Base-by-base conservation (phyloP, 1,139 yeast species). In the Taphrina communis region DNA sequence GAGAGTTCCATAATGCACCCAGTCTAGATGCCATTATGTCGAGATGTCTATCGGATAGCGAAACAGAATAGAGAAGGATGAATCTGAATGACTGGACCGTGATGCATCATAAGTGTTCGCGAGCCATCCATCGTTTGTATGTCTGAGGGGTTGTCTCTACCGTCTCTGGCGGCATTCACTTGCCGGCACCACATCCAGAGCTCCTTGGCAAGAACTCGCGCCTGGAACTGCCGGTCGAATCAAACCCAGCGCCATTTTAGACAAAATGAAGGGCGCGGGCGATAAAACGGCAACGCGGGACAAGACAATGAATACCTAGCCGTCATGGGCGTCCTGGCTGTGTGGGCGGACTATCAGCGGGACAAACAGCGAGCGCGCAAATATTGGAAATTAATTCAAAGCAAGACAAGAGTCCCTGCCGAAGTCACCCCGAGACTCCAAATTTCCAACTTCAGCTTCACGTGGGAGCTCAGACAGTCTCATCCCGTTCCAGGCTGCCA, bases 1-100 rank as follows among this genome's bases (percentile, higher is more conserved):
- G 67, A 38, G 67, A 63, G 35, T 63, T 63, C 67, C 60, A 55
- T 14, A 63, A 44, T 17, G 62, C 17, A 35, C 62, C 53, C 9
- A 58, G 41, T 35, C 53, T 58, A 31, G 62, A 42, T 17, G 62
- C 62, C 62, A 58, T 58, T 50, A 8, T 7, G 35, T 50, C 36
- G 36, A 50, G 14, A 50, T n/a, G 31, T 25, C 31, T 25, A 25
- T 25, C 4, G 31, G 4, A 25, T 25, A 25, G 31, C 4, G 4
- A 25, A 25, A 25, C 31, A 25, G 31, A 25, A 25, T 2, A 25
- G 31, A 25, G 4, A 25, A 25, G 31, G 4, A 25, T 4, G 31
- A 25, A 4, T 25, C 31, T 25, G 31, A 25, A 4, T 25, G 31
- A 25, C 31, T 25, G 31, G 31, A 25, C 4, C 31, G 31, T 25